A percentile compares a stretch with the other conserved stretches of the same genome.
phyloP scores from a whole-genome alignment of 345 rosid genomes.

The Theobroma cacao region DNA sequence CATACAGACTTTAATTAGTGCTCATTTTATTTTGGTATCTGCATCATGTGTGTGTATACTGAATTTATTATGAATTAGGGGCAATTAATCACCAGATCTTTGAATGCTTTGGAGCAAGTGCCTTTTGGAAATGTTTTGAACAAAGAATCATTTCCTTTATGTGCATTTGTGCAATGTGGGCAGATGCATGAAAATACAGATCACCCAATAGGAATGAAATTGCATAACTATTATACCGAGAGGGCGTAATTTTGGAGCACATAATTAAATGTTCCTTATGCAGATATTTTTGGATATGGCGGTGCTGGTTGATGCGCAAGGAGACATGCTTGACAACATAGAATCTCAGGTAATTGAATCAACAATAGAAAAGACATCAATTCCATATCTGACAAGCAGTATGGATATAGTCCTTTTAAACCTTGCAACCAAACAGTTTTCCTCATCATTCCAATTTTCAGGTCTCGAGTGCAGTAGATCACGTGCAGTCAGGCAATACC shows the following conservation, averaged over 20 bases:
- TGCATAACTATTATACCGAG: neutral
- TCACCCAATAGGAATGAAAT: neutral
- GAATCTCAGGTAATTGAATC: constrained; percentile 66
- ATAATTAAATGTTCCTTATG: constrained; percentile 11
- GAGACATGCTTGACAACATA: constrained; percentile 90
- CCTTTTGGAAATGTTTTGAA: neutral
- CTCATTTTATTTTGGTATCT: neutral
- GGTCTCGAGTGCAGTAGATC: constrained; percentile 94
- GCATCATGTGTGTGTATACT: neutral
- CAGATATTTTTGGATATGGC: constrained; percentile 97
- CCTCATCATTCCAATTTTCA: constrained; percentile 10
- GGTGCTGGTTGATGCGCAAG: constrained; percentile 89
- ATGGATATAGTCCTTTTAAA: neutral
- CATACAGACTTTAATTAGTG: neutral
- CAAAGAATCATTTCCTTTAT: neutral
- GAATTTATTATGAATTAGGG: neutral
- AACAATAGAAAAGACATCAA: neutral
- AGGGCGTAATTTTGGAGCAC: constrained; percentile 2
- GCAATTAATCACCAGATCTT: neutral
- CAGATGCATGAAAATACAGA: constrained; percentile 12
- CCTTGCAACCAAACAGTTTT: neutral
- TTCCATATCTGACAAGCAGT: neutral
- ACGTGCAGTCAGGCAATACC: constrained; percentile 78
- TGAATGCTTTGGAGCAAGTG: neutral
- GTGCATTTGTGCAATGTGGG: neutral